Base-by-base conservation (phyloP, 805 yeast species). In the Starmerella etchellsii region DNA sequence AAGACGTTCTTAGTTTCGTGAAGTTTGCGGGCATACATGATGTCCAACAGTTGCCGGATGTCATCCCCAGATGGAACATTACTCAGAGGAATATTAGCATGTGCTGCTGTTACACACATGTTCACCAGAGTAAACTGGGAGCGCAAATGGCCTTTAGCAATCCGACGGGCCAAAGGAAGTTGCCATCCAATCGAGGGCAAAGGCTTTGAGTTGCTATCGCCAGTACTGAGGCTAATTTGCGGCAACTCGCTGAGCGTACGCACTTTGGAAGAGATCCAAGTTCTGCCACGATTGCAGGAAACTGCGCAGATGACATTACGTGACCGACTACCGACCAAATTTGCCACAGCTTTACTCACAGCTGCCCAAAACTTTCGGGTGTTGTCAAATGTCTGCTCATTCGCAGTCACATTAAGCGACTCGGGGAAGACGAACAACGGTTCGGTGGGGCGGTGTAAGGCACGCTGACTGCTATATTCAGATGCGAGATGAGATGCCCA, bases 11-110 rank as follows among this genome's bases (percentile, higher is more conserved):
- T 73, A 36, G 73, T 71, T 35, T 74, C 68, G 16, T 65, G 65
- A 41, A 91, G 67, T 38, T 76, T 68, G 53, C 98, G 68, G 0
- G 97, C 94, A 58, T 83, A 91, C 41, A 76, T 76, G 31, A 88
- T 70, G 59, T 91, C 99, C 44, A 88, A 80, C 52, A 85, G 64
- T 51, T 74, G 81, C 0, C 81, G 78, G 60, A 78, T 67, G 48
- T 82, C 80, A 43, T 81, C 88, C 1, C 48, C 43, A n/a, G 76
- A 67, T 47, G 75, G 76, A 48, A 88, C 61, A 54, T 91, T 88
- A 55, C 97, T 83, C 27, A 91, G 56, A 2, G 98, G 98, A 37
- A 91, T 71, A 41, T 79, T 76, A 31, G 88, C 74, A 55, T 79
- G 83, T 43, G 70, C 68, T 0, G 96, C 69, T 39, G 83, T 58